Percentiles rank a stretch among this genome's conserved stretches.
These are phyloP conservation scores for Metschnikowia colocasiae DNA, from an alignment of 805 yeast genomes.

Conservation along the genomic window DNA sequence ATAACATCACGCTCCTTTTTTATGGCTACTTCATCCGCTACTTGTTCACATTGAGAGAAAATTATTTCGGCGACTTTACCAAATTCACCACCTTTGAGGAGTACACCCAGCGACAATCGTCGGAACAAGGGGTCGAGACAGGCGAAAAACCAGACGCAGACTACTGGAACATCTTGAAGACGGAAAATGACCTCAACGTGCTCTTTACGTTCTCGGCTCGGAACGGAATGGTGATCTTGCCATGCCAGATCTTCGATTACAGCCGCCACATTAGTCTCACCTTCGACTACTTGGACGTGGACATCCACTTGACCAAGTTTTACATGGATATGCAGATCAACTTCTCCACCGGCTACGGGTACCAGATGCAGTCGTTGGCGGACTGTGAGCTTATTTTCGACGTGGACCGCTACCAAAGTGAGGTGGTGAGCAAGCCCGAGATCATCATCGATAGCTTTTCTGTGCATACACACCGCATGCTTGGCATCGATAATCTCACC, in stretches of 20 bases:
- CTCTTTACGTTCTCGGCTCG: constrained; percentile 66
- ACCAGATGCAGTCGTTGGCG: constrained; percentile 20
- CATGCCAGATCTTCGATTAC: constrained; percentile 66
- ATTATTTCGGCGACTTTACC: constrained; percentile 84
- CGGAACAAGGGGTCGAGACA: background rate
- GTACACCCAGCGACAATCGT: constrained; percentile 31
- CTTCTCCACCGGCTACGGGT: constrained; percentile 49
- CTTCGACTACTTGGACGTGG: constrained; percentile 67
- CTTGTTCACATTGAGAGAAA: constrained; percentile 72
- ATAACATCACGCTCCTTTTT: constrained; percentile 61
- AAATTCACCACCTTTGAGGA: constrained; percentile 87
- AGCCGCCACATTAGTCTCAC: constrained; percentile 57
- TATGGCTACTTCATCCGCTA: constrained; percentile 80
- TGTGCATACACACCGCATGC: constrained; percentile 86
- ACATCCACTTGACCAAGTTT: constrained; percentile 81
- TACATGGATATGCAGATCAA: constrained; percentile 90
- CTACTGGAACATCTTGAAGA: constrained; percentile 41
- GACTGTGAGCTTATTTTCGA: constrained; percentile 25
- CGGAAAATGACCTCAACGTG: constrained; percentile 74
- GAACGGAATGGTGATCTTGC: constrained; percentile 69
- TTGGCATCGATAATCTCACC: constrained; percentile 81
- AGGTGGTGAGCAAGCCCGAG: constrained; percentile 32
- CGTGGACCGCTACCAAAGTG: constrained; percentile 21
- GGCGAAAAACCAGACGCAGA: constrained; percentile 19
- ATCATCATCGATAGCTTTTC: constrained; percentile 55